phyloP scores from a whole-genome alignment of 1,139 yeast genomes.

The Schwanniomyces etchellsii region DNA sequence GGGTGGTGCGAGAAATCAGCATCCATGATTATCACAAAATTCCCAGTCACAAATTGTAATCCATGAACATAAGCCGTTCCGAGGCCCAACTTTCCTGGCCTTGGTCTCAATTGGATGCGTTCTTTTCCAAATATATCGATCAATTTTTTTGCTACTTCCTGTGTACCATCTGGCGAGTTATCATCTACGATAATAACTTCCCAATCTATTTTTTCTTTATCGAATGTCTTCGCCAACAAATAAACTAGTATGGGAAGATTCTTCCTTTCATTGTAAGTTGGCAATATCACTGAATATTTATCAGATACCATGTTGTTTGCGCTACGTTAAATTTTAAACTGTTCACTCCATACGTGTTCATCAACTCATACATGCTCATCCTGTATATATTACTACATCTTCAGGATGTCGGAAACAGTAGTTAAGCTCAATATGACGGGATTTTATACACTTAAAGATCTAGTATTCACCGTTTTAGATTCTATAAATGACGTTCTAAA shows the following conservation, averaged over 20 bases:
- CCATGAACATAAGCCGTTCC: constrained; percentile 85
- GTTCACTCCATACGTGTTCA: no score
- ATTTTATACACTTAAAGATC: no score
- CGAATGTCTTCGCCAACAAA: constrained; percentile 67
- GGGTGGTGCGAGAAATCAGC: constrained; percentile 86
- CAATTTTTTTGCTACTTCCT: constrained; percentile 63
- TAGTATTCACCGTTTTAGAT: no score
- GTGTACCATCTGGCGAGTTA: constrained; percentile 81
- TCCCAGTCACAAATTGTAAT: constrained; percentile 64
- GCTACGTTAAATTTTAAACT: no score
- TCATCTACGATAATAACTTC: constrained; percentile 78
- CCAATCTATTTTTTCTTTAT: constrained; percentile 59
- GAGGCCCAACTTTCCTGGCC: constrained; percentile 76
- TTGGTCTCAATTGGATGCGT: constrained; percentile 62
- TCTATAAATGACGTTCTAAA: no score
- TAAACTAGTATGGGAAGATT: constrained; percentile 69
- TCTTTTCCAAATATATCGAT: constrained; percentile 58
- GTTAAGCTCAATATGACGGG: no score
- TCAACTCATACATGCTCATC: no score
- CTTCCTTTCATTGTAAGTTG: constrained; percentile 73
- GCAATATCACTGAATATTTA: constrained; percentile 72
- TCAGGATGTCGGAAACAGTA: no score
- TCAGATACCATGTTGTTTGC: constrained; percentile 25
- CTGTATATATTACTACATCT: no score
- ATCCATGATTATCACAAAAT: constrained; percentile 78